Evolutionary conservation across 176 grass and related monocot genomes (phyloP).

Genomic region (Oryza meyeriana): DNA sequence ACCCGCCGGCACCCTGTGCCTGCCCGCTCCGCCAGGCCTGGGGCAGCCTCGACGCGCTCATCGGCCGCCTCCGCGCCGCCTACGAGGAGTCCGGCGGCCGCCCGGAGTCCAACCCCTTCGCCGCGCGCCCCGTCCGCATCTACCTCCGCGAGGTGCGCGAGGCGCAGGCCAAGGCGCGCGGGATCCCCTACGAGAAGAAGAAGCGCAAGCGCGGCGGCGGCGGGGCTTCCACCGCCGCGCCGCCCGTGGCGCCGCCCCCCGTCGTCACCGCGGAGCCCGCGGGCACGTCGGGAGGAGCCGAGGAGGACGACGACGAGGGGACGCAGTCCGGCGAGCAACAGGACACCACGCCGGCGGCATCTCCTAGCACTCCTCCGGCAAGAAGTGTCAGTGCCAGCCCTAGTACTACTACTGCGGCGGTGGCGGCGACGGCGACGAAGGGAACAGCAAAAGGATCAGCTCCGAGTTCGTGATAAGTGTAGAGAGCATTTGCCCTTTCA

Average conservation of each 20-base stretch:
- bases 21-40: conserved; percentile 83
- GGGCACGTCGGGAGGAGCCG: conserved; percentile 35
- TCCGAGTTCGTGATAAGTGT: conserved; percentile 57
- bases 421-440: conserved; percentile 5
- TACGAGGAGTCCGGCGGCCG: conserved; percentile 86
- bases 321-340: not conserved
- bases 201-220: conserved; percentile 56
- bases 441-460: conserved; percentile 38
- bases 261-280: conserved; percentile 10
- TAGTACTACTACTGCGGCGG: not conserved
- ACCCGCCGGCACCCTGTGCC: conserved; percentile 52
- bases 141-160: conserved; percentile 86
- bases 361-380: conserved; percentile 24
- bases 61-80: conserved; percentile 84
- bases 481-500: conserved; percentile 44
- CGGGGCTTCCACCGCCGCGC: not conserved
- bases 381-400: not conserved
- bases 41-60: conserved; percentile 91
- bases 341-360: not conserved
- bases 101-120: conserved; percentile 83
- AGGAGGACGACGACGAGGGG: conserved; percentile 34
- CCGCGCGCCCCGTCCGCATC: conserved; percentile 60
- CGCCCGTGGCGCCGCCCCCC: conserved; percentile 27
- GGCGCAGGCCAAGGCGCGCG: conserved; percentile 75
- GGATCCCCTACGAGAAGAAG: conserved; percentile 89